These are phyloP conservation scores for Xylariaceae sp. DNA, from an alignment of 2,329 filamentous ascomycete species.

Conservation along the genomic window DNA sequence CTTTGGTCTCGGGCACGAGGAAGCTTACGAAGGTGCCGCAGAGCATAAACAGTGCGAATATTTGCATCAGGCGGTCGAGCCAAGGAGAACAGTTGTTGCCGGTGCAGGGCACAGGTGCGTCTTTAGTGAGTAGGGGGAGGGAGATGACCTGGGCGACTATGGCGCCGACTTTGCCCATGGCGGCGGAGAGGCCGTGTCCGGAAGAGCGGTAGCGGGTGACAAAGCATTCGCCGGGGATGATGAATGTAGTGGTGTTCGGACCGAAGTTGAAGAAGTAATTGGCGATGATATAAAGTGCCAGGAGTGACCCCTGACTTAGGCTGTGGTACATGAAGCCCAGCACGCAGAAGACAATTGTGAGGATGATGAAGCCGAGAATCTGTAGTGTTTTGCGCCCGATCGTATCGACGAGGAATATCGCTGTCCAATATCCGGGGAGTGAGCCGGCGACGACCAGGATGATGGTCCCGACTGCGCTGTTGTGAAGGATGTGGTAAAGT, in stretches of 20 bases:
- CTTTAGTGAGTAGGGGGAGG: slow-evolving; percentile 56
- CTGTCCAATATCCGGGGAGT: slow-evolving; percentile 77
- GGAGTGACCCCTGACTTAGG: slow-evolving; percentile 43
- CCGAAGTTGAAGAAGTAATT: slow-evolving; percentile 67
- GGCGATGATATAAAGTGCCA: slow-evolving; percentile 59
- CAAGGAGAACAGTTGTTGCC: slow-evolving; percentile 50
- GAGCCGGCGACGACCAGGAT: slow-evolving; percentile 74
- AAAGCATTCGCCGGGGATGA: slow-evolving; percentile 61
- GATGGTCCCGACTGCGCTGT: slow-evolving; percentile 71
- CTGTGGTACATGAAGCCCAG: slow-evolving; percentile 57
- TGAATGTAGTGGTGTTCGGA: slow-evolving; percentile 63
- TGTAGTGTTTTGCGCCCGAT: slow-evolving; percentile 76
- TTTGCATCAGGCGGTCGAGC: slow-evolving; percentile 70
- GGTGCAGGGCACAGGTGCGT: slow-evolving; percentile 44
- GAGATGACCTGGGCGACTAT: slow-evolving; percentile 64
- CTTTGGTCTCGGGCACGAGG: slow-evolving; percentile 74
- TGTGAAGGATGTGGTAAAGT: slow-evolving; percentile 65
- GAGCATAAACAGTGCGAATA: slow-evolving; percentile 79
- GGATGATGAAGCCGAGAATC: slow-evolving; percentile 54
- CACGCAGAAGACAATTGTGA: slow-evolving; percentile 58
- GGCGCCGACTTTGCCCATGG: slow-evolving; percentile 63
- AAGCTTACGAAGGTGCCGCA: slow-evolving; percentile 64
- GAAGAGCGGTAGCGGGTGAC: slow-evolving; percentile 60
- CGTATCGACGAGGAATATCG: slow-evolving; percentile 68
- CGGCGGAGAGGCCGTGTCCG: slow-evolving; percentile 62